These are phyloP conservation scores for Boletus semigastroideus DNA, from an alignment of 1,284 basidiomycete species.

Conservation along the genomic window DNA sequence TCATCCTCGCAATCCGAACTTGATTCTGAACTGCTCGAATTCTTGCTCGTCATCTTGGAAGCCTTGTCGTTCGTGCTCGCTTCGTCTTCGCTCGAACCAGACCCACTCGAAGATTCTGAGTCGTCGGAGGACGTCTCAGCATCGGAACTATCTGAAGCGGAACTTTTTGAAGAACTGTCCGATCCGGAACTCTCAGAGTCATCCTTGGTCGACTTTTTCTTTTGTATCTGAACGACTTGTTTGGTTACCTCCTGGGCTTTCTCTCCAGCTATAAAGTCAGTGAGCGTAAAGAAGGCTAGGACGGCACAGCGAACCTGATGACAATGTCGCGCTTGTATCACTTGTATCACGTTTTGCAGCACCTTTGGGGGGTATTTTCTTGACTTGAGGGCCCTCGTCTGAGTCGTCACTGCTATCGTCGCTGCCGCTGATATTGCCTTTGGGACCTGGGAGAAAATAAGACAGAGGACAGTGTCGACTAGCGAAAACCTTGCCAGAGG, in stretches of 20 bases:
- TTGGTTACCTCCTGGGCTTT: background rate
- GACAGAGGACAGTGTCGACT: background rate
- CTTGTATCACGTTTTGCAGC: constrained; percentile 32
- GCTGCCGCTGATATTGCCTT: constrained; percentile 12
- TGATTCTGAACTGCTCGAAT: constrained; percentile 19
- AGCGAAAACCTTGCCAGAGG: constrained; percentile 22
- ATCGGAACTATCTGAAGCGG: constrained; percentile 12
- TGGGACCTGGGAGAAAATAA: constrained; percentile 18
- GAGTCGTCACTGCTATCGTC: constrained; percentile 9
- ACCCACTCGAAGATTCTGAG: constrained; percentile 14
- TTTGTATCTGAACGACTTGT: background rate
- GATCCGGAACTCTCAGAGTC: constrained; percentile 31
- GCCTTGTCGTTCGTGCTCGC: constrained; percentile 1
- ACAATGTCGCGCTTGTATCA: constrained; percentile 34
- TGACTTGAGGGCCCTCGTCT: background rate
- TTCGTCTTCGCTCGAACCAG: constrained; percentile 14
- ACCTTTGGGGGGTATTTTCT: constrained; percentile 10
- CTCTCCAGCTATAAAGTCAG: constrained; percentile 6
- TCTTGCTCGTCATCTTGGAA: constrained; percentile 4
- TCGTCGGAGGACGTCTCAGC: constrained; percentile 16
- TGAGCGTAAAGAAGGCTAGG: constrained; percentile 8
- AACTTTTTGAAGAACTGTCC: constrained; percentile 17
- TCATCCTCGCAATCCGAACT: constrained; percentile 28
- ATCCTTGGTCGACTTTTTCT: constrained; percentile 2
- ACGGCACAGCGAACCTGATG: constrained; percentile 28